phyloP scores from a whole-genome alignment of 2,329 filamentous ascomycete genomes.

The Aureobasidium mangrovei region DNA sequence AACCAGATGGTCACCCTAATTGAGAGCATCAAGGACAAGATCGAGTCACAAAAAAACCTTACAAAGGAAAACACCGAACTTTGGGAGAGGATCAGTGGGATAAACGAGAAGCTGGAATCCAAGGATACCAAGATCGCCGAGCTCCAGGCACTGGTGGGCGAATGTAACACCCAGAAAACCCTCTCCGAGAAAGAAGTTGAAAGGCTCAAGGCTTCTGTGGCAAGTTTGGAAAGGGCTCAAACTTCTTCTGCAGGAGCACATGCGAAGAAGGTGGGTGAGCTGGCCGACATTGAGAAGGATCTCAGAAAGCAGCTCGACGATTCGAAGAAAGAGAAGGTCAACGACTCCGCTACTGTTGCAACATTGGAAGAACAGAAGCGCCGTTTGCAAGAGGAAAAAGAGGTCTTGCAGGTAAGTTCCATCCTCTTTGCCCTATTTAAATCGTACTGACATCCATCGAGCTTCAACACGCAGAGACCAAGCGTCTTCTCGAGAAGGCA shows the following conservation, averaged over 20 bases:
- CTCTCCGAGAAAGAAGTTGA: neutral
- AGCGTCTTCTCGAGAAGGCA: neutral
- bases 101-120: neutral
- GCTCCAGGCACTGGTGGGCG: neutral
- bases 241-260: neutral
- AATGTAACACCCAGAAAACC: neutral
- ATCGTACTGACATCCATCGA: neutral
- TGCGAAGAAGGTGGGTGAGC: neutral
- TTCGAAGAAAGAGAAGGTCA: neutral
- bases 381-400: neutral
- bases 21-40: neutral
- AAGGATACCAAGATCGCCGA: neutral
- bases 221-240: neutral
- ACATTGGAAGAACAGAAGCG: conserved; percentile 1
- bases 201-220: neutral
- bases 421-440: neutral
- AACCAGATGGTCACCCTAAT: neutral
- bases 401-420: neutral
- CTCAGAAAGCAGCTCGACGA: neutral
- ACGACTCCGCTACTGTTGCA: neutral
- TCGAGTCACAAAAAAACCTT: neutral
- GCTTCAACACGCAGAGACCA: neutral
- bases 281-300: neutral
- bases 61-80: neutral
- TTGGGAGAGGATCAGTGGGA: neutral